Conservation (phyloP, 176 grass and related monocot genomes). For the Rhynchospora breviuscula region DNA sequence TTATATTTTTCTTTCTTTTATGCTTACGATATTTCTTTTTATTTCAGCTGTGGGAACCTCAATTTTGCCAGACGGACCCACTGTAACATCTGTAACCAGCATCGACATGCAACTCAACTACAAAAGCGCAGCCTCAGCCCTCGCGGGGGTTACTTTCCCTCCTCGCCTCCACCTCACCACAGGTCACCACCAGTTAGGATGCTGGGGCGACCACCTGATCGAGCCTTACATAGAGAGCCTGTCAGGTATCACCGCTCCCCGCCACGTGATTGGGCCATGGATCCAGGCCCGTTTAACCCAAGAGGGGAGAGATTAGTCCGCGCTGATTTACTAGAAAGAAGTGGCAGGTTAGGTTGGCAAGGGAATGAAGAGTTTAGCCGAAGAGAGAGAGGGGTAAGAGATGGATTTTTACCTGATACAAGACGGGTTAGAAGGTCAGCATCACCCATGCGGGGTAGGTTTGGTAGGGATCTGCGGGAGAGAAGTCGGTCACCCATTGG, state of each 20-base stretch:
- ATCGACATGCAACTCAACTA: slow-evolving; percentile 38
- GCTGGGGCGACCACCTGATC: slow-evolving; percentile 38
- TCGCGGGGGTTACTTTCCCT: slow-evolving; percentile 33
- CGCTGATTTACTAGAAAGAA: slow-evolving; percentile 29
- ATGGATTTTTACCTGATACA: slow-evolving; percentile 40
- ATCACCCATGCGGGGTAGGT: slow-evolving; percentile 45
- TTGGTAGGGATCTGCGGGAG: slow-evolving; percentile 35
- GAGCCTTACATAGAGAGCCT: slow-evolving; percentile 37
- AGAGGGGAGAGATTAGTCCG: slow-evolving; percentile 41
- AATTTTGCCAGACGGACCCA: slow-evolving; percentile 90
- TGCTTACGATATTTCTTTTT: slow-evolving; percentile 5
- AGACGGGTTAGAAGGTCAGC: slow-evolving; percentile 31
- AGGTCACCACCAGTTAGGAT: slow-evolving; percentile 39
- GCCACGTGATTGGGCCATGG: slow-evolving; percentile 35
- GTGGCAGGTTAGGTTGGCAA: slow-evolving; percentile 43
- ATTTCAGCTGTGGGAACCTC: slow-evolving; percentile 89
- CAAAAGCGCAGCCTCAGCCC: slow-evolving; percentile 45
- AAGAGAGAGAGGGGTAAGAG: slow-evolving; percentile 29
- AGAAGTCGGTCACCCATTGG: slow-evolving; percentile 59
- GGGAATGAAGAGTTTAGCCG: slow-evolving; percentile 33
- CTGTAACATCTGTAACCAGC: slow-evolving; percentile 86
- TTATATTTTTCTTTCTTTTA: slow-evolving; percentile 19
- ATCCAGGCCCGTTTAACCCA: slow-evolving; percentile 37
- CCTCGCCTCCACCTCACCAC: slow-evolving; percentile 30
- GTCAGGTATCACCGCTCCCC: slow-evolving; percentile 44